These are phyloP conservation scores for Calonectria montana DNA, from an alignment of 2,329 filamentous ascomycete genomes.

Conservation along the genomic window DNA sequence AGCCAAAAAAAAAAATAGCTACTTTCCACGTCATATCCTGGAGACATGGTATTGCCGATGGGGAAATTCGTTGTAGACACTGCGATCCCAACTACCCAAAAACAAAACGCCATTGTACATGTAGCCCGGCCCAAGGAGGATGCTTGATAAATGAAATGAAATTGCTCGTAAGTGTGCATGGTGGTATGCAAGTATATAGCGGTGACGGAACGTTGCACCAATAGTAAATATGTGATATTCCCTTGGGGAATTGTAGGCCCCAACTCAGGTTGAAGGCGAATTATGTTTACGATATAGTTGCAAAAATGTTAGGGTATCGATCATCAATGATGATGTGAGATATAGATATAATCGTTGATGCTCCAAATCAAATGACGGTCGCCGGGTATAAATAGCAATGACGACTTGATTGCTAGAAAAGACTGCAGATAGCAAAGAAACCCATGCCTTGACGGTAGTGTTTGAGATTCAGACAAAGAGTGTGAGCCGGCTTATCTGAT, in stretches of 20 bases:
- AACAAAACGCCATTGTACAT: slow-evolving; percentile 27
- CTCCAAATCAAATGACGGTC: slow-evolving; percentile 35
- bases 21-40: background rate
- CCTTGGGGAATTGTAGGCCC: slow-evolving; percentile 11
- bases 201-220: background rate
- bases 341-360: slow-evolving; percentile 18
- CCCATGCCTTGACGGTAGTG: background rate
- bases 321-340: slow-evolving; percentile 12
- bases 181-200: background rate
- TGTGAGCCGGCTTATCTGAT: slow-evolving; percentile 44
- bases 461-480: background rate
- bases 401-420: slow-evolving; percentile 25
- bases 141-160: slow-evolving; percentile 21
- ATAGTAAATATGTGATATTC: background rate
- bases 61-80: background rate
- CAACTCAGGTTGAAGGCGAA: background rate
- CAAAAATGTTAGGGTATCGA: slow-evolving; percentile 16
- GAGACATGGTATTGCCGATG: background rate
- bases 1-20: slow-evolving; percentile 1
- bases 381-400: slow-evolving; percentile 43
- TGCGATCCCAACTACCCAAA: slow-evolving; percentile 15
- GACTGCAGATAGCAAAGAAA: slow-evolving; percentile 1
- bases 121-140: slow-evolving; percentile 26
- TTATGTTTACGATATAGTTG: slow-evolving; percentile 15
- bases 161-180: background rate